Percentiles rank a stretch among this genome's conserved stretches.
phyloP scores from a whole-genome alignment of 148 eudicot species.

The Drosera capensis region DNA sequence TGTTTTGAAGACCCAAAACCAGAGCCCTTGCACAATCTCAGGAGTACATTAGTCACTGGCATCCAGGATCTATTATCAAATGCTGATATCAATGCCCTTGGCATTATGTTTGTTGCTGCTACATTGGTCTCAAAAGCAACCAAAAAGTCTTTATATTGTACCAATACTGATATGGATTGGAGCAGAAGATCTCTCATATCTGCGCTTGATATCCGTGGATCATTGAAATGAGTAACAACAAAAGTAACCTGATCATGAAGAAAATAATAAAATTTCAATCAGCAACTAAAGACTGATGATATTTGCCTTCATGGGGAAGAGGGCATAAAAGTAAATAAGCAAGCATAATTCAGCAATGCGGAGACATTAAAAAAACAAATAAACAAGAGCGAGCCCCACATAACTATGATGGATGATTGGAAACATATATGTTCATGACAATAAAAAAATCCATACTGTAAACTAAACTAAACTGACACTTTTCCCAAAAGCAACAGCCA shows the following conservation, averaged over 20 bases:
- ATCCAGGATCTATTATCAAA: constrained; percentile 92
- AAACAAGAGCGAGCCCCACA: too few species aligned
- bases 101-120: constrained; percentile 58
- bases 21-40: constrained; percentile 78
- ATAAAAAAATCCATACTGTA: too few species aligned
- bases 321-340: too few species aligned
- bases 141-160: constrained; percentile 77
- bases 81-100: constrained; percentile 67
- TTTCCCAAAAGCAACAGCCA: too few species aligned
- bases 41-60: constrained; percentile 77
- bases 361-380: too few species aligned
- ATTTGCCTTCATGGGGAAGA: too few species aligned
- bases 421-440: too few species aligned
- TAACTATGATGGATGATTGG: too few species aligned
- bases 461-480: too few species aligned
- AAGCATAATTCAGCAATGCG: too few species aligned
- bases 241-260: constrained; percentile 58
- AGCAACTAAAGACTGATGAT: too few species aligned
- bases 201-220: constrained; percentile 83
- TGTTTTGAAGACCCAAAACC: constrained; percentile 72
- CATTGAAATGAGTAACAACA: constrained; percentile 76
- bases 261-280: constrained; percentile 3
- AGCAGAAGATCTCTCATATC: constrained; percentile 77
- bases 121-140: constrained; percentile 70
- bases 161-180: constrained; percentile 78